Conservation (phyloP, 2,329 filamentous ascomycete genomes). For the Trichophyton schoenleinii region DNA sequence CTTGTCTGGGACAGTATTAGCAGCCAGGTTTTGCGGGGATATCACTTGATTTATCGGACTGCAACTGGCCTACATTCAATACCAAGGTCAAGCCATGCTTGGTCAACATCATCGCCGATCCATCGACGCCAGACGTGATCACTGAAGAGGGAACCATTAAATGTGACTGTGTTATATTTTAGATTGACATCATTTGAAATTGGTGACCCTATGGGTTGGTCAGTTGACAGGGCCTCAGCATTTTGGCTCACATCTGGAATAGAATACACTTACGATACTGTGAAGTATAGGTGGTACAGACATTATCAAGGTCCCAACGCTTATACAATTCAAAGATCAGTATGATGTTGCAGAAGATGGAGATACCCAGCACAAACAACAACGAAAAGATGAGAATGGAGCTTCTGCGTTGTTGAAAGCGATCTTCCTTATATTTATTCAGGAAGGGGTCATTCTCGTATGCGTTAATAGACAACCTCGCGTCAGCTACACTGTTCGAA, state of each 20-base stretch:
- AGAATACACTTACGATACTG: conserved; percentile 6
- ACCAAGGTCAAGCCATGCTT: conserved; percentile 43
- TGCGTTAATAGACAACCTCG: background rate
- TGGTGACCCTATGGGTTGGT: conserved; percentile 15
- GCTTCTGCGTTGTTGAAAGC: background rate
- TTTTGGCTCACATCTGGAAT: no score
- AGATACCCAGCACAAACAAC: conserved; percentile 6
- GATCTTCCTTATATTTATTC: no score
- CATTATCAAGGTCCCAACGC: conserved; percentile 4
- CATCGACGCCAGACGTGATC: conserved; percentile 42
- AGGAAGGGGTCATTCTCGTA: background rate
- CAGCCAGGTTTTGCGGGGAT: background rate
- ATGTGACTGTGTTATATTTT: conserved; percentile 31
- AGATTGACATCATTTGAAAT: conserved; percentile 31
- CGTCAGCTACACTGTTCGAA: background rate
- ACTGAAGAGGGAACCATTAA: conserved; percentile 46
- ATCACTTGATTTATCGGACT: no score
- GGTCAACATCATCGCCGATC: conserved; percentile 43
- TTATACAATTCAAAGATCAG: conserved; percentile 8
- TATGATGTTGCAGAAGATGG: conserved; percentile 12
- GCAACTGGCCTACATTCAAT: conserved; percentile 34
- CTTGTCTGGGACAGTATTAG: conserved; percentile 26
- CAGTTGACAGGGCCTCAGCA: background rate
- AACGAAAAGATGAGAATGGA: background rate
- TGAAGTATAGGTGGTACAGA: conserved; percentile 10